A percentile compares a stretch with the other conserved stretches of the same genome.
These are phyloP conservation scores for Hericium alpestre DNA, from an alignment of 768 basidiomycete genomes.

Conservation along the genomic window DNA sequence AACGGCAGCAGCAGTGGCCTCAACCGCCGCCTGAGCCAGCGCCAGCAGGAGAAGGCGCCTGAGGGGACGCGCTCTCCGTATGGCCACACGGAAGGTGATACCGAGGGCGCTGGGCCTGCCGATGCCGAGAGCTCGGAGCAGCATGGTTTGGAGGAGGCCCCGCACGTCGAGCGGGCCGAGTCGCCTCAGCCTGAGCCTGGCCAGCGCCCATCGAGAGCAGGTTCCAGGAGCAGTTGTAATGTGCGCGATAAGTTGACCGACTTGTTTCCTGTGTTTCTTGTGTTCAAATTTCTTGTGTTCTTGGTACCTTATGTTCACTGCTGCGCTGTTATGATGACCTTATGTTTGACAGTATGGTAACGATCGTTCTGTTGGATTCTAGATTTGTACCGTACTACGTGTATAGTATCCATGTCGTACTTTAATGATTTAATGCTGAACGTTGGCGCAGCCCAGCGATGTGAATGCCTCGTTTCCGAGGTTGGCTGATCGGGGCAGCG, in stretches of 20 bases:
- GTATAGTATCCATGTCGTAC: too few species aligned
- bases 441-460: too few species aligned
- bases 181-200: background rate
- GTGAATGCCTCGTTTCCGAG: too few species aligned
- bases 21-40: conserved; percentile 39
- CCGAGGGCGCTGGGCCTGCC: conserved; percentile 6
- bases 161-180: background rate
- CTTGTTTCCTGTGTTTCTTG: too few species aligned
- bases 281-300: too few species aligned
- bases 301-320: too few species aligned
- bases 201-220: background rate
- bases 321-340: too few species aligned
- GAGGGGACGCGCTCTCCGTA: conserved; percentile 37
- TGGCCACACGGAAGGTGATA: conserved; percentile 14
- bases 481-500: too few species aligned
- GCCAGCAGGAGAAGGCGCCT: conserved; percentile 67
- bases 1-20: conserved; percentile 21
- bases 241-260: background rate
- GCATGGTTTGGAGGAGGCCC: background rate
- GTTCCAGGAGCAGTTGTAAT: background rate
- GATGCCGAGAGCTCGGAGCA: background rate
- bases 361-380: too few species aligned
- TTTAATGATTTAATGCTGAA: too few species aligned
- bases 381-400: too few species aligned
- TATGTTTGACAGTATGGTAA: too few species aligned